Base-by-base conservation (phyloP, 164 flowering plant genomes). In the Dillenia turbinata region DNA sequence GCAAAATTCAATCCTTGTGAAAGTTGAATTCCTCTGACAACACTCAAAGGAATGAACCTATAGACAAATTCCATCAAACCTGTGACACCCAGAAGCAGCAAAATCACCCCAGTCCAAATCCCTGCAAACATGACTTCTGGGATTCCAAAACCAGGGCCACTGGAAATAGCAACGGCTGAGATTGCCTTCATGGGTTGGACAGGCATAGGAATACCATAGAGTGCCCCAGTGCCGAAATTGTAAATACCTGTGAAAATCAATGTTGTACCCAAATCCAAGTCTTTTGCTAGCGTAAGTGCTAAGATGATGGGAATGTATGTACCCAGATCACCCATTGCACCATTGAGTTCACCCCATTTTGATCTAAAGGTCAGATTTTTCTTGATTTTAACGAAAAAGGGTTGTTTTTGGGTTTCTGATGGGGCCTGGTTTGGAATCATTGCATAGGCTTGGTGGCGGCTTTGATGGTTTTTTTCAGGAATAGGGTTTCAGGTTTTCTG, bases 151-250 rank as follows among this genome's bases (percentile, higher is more conserved):
- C 64, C 68, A 0, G 79, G 15, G 11, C 65, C 65, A n/a, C 47
- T 64, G 14, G 96, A 73, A 16, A 90, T 79, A 1, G 98, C 96
- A 2, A 70, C 92, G 2, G 98, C 98, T 0, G 98, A 88, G 3
- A 92, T 92, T 1, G 95, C 79, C 68, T 92, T 92, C 98, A 92
- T 92, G 45, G 98, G 98, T 68, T 92, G 98, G 52, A 92, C 96
- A 0, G 98, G 98, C 98, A 92, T 90, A 0, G 98, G 98, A 12
- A 90, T 90, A 44, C 98, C 98, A 44, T 83, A 92, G 47, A 86
- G 44, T 33, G 77, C 75, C 22, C 96, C 96, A 2, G 98, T 89
- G 61, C 83, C 51, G 10, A 82, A 73, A 73, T 92, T 92, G 80
- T 92, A 90, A 7, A 83, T 17, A 1, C 93, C 96, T 0, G 91